Conservation (phyloP, 257 asterid genomes). For the Galeopsis tetrahit region DNA sequence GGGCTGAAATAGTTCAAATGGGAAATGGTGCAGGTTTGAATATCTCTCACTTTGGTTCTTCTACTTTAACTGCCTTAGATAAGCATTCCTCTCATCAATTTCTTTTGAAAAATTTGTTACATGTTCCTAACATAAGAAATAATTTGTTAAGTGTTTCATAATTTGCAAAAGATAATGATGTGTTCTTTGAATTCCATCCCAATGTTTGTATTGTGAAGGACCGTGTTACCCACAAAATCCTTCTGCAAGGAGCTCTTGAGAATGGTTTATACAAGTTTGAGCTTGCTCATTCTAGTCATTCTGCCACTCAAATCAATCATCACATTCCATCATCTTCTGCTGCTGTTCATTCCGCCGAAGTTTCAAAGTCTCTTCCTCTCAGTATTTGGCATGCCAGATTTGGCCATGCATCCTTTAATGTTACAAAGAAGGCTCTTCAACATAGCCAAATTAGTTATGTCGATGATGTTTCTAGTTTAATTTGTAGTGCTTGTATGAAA, state of each 20-base stretch:
- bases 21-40: neutral
- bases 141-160: neutral
- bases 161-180: neutral
- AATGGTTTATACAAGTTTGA: neutral
- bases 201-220: neutral
- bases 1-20: neutral
- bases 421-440: neutral
- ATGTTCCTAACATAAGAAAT: neutral
- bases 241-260: neutral
- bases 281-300: neutral
- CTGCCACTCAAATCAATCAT: too few relatives aligned
- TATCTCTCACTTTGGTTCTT: neutral
- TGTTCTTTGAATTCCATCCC: neutral
- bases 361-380: neutral
- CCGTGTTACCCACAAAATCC: neutral
- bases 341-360: neutral
- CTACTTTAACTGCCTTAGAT: neutral
- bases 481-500: neutral
- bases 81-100: neutral
- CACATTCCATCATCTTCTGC: neutral
- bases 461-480: neutral
- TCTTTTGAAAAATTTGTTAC: too few relatives aligned
- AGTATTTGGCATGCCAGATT: neutral
- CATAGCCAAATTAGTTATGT: neutral
- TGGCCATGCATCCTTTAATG: neutral